Conservation (phyloP, 495 filamentous ascomycete species). For the Daldinia caldariorum region DNA sequence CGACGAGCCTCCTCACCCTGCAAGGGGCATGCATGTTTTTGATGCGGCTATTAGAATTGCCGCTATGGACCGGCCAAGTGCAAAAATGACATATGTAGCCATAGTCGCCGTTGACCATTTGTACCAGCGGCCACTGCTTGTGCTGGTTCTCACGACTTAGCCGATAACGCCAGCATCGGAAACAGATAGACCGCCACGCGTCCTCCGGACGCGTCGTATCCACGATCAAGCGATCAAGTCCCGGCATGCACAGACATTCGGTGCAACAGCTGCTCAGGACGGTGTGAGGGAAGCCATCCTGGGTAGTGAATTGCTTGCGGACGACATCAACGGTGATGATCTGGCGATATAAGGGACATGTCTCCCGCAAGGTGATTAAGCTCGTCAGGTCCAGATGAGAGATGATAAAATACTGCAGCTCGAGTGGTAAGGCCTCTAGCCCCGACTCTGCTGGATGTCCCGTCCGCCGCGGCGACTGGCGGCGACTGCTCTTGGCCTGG, state of each 20-base stretch:
- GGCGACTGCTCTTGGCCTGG: slow-evolving; percentile 2
- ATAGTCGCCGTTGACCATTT: slow-evolving; percentile 45
- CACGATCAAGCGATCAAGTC: slow-evolving; percentile 46
- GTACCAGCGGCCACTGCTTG: slow-evolving; percentile 47
- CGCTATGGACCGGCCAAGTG: slow-evolving; percentile 47
- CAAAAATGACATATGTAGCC: slow-evolving; percentile 50
- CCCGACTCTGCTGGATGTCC: slow-evolving; percentile 3
- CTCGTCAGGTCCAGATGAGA: slow-evolving; percentile 44
- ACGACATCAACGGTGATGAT: slow-evolving; percentile 42
- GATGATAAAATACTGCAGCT: slow-evolving; percentile 46
- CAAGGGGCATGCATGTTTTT: slow-evolving; percentile 46
- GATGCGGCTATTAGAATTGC: slow-evolving; percentile 32
- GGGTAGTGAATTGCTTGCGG: slow-evolving; percentile 36
- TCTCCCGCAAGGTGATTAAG: slow-evolving; percentile 40
- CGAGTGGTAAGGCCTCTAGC: slow-evolving; percentile 39
- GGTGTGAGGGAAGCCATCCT: slow-evolving; percentile 15
- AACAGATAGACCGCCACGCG: slow-evolving; percentile 46
- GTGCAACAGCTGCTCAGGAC: slow-evolving; percentile 39
- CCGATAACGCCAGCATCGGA: slow-evolving; percentile 46
- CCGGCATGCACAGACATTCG: slow-evolving; percentile 44
- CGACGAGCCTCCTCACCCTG: slow-evolving; percentile 43
- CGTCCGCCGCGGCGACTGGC: slow-evolving; percentile 18
- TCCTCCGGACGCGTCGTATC: slow-evolving; percentile 33
- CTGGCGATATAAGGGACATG: slow-evolving; percentile 41
- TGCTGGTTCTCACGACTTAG: slow-evolving; percentile 38